A percentile compares a stretch with the other conserved stretches of the same genome.
Conservation (phyloP, 306 rosid genomes). For the Vigna reflexopilosa region DNA sequence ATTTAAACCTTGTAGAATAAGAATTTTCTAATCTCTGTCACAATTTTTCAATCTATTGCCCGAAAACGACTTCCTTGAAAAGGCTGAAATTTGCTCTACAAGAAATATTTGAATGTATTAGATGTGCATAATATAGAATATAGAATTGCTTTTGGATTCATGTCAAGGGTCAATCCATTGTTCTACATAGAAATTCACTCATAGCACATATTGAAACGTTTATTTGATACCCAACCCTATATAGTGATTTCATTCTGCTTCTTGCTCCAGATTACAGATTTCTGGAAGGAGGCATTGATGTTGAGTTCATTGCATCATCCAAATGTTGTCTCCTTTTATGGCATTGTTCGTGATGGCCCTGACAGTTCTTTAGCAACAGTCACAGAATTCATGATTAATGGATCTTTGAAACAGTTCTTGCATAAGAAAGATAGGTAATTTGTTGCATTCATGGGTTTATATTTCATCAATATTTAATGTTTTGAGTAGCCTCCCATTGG, state of each 20-base stretch:
- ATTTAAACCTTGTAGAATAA: slow-evolving; percentile 24
- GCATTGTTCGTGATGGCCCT: slow-evolving; percentile 99
- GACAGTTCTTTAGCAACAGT: slow-evolving; percentile 98
- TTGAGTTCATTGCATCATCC: slow-evolving; percentile 98
- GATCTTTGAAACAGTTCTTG: slow-evolving; percentile 97
- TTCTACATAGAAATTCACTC: slow-evolving; percentile 6
- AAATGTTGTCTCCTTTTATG: slow-evolving; percentile 96
- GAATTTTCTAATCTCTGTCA: not conserved
- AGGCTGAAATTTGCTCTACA: slow-evolving; percentile 10
- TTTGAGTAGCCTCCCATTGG: slow-evolving; percentile 26
- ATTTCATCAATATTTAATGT: slow-evolving; percentile 31
- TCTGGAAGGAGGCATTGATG: slow-evolving; percentile 99
- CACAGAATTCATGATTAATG: slow-evolving; percentile 98
- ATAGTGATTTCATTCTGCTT: slow-evolving; percentile 44
- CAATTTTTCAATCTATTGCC: slow-evolving; percentile 16
- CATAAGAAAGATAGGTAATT: slow-evolving; percentile 96
- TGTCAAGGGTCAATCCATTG: slow-evolving; percentile 8
- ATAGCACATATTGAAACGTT: slow-evolving; percentile 20
- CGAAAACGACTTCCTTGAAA: slow-evolving; percentile 4
- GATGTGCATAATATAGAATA: not conserved
- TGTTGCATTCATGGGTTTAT: slow-evolving; percentile 2
- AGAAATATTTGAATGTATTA: slow-evolving; percentile 21
- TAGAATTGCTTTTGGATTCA: slow-evolving; percentile 35
- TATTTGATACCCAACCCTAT: slow-evolving; percentile 9
- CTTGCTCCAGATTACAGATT: slow-evolving; percentile 80